Evolutionary conservation across 345 rosid genomes (phyloP).

Genomic region (Bruguiera gymnorhiza): DNA sequence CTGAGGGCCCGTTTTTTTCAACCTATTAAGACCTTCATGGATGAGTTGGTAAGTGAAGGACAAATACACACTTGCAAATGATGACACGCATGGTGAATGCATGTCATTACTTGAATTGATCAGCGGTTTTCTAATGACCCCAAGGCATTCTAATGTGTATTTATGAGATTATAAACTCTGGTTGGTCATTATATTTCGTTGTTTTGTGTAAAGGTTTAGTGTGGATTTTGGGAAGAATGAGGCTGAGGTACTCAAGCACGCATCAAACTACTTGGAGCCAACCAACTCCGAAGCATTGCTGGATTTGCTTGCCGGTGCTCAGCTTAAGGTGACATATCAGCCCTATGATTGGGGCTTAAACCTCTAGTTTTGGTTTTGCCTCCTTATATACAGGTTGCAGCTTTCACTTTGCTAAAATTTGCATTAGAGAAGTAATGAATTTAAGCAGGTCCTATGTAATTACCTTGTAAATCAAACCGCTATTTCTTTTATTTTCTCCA

Average conservation of each 20-base stretch:
- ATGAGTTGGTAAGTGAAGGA: too few relatives aligned
- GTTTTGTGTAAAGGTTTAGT: slow-evolving; percentile 46
- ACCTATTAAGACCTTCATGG: too few relatives aligned
- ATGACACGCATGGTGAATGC: too few relatives aligned
- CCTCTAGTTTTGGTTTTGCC: slow-evolving; percentile 33
- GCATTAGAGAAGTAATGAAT: slow-evolving; percentile 12
- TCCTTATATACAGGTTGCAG: slow-evolving; percentile 4
- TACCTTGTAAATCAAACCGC: not conserved
- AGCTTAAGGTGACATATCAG: slow-evolving; percentile 70
- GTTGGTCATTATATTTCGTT: not conserved
- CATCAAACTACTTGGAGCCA: slow-evolving; percentile 66
- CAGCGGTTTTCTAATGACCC: too few relatives aligned
- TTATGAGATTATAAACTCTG: too few relatives aligned
- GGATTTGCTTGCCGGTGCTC: slow-evolving; percentile 55
- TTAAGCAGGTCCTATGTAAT: not conserved
- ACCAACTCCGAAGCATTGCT: slow-evolving; percentile 54
- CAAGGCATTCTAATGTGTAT: too few relatives aligned
- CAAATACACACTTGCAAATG: too few relatives aligned
- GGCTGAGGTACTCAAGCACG: slow-evolving; percentile 71
- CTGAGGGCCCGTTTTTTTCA: too few relatives aligned
- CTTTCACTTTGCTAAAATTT: slow-evolving; percentile 10
- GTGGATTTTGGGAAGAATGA: slow-evolving; percentile 74
- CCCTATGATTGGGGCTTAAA: slow-evolving; percentile 77
- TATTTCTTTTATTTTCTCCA: not conserved
- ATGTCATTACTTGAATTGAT: too few relatives aligned